A percentile compares a stretch with the other conserved stretches of the same genome.
phyloP scores from a whole-genome alignment of 2,329 filamentous ascomycete genomes.

The Ophiostoma fasciatum region DNA sequence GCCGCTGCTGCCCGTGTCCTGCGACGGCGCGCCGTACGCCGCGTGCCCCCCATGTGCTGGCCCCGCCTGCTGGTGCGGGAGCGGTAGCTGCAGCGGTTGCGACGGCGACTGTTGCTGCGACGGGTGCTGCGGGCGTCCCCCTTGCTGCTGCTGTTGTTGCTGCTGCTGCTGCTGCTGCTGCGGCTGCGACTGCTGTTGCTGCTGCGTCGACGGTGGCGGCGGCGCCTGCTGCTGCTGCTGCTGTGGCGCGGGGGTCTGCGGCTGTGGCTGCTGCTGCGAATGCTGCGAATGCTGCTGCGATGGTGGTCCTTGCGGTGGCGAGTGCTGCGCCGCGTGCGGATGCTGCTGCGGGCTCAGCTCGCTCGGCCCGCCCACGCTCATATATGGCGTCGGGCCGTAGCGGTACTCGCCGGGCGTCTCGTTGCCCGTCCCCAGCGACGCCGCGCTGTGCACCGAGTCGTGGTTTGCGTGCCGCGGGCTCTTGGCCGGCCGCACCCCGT shows the following conservation, averaged over 20 bases:
- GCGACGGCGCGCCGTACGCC: too few species aligned
- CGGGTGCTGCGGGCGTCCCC: conserved; percentile 7
- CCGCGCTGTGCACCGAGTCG: conserved; percentile 35
- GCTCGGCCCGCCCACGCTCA: conserved; percentile 19
- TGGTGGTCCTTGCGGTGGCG: conserved; percentile 1
- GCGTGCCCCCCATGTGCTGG: too few species aligned
- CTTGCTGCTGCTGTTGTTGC: conserved; percentile 2
- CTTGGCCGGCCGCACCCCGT: conserved; percentile 38
- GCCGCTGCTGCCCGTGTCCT: conserved; percentile 3
- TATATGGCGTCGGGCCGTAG: conserved; percentile 33
- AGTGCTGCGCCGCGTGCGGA: conserved; percentile 11
- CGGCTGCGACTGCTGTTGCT: conserved; percentile 10
- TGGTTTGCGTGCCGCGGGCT: conserved; percentile 40
- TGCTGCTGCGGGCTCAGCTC: conserved; percentile 22
- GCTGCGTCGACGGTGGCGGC: not conserved
- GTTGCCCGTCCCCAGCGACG: conserved; percentile 30
- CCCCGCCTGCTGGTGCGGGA: not conserved
- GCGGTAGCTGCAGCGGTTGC: not conserved
- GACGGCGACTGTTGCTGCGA: conserved; percentile 5
- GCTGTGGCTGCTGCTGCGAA: not conserved
- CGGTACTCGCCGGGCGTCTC: conserved; percentile 40
- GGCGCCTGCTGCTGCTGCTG: not conserved
- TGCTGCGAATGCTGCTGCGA: conserved; percentile 1
- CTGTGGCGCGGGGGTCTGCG: not conserved
- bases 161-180: conserved; percentile 10